Evolutionary conservation across 2,329 filamentous ascomycete species (phyloP).

Genomic region (Penicillium sp.): DNA sequence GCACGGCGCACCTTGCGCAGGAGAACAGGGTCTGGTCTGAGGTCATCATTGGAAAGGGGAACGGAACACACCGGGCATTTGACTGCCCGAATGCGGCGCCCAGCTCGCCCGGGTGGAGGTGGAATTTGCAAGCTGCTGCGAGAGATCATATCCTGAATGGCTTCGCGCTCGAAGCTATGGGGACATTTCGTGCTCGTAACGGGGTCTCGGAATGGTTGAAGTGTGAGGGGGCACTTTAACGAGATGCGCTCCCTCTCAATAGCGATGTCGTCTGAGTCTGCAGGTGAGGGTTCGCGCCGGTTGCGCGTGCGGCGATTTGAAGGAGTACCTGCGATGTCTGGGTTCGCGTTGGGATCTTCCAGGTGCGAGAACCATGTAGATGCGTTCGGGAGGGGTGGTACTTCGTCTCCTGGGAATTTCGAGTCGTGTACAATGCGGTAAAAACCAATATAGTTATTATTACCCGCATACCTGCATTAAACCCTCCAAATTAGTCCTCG

Average conservation of each 20-base stretch:
- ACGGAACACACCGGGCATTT: conserved; percentile 45
- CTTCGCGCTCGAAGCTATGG: conserved; percentile 49
- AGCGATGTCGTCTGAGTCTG: conserved; percentile 45
- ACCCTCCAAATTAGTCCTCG: conserved; percentile 3
- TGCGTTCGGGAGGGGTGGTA: conserved; percentile 54
- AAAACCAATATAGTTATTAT: conserved; percentile 62
- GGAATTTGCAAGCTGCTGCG: conserved; percentile 29
- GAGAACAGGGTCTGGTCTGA: conserved; percentile 42
- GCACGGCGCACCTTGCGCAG: conserved; percentile 38
- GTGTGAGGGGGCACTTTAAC: conserved; percentile 49
- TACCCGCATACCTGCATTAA: conserved; percentile 50
- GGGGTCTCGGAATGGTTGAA: conserved; percentile 46
- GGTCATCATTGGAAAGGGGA: conserved; percentile 36
- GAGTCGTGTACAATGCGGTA: conserved; percentile 62
- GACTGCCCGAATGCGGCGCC: conserved; percentile 27
- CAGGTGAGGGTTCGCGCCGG: conserved; percentile 22
- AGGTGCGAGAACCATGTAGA: conserved; percentile 62
- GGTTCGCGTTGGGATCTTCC: conserved; percentile 31
- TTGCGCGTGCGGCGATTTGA: conserved; percentile 17
- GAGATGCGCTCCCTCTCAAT: conserved; percentile 47
- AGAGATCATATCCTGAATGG: conserved; percentile 46
- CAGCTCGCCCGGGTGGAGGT: conserved; percentile 16
- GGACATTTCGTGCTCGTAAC: conserved; percentile 50
- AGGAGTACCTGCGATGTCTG: conserved; percentile 9
- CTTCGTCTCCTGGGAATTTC: conserved; percentile 52